phyloP scores from a whole-genome alignment of 2,329 filamentous ascomycete species.

The Xylaria sp. region DNA sequence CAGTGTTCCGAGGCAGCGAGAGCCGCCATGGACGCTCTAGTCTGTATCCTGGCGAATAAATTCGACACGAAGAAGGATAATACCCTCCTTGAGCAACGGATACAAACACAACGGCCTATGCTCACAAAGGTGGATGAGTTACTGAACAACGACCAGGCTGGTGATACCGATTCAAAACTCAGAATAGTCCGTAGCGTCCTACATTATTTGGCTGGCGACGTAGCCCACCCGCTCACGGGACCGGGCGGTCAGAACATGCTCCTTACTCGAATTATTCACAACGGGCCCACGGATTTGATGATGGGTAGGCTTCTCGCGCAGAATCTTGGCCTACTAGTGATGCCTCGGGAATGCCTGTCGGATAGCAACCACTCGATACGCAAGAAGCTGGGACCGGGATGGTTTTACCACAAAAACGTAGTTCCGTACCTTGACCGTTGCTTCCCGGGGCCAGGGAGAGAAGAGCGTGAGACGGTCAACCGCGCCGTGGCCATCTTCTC shows the following conservation, averaged over 20 bases:
- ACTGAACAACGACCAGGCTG: slow-evolving; percentile 3
- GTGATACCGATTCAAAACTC: slow-evolving; percentile 25
- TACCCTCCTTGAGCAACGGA: slow-evolving; percentile 16
- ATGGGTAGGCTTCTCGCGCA: slow-evolving; percentile 45
- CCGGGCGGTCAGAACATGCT: slow-evolving; percentile 38
- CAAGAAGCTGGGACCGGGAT: slow-evolving; percentile 45
- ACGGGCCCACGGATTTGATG: slow-evolving; percentile 32
- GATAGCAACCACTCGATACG: slow-evolving; percentile 44
- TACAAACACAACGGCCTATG: slow-evolving; percentile 38
- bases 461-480: slow-evolving; percentile 50
- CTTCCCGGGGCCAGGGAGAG: slow-evolving; percentile 48
- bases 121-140: slow-evolving; percentile 15
- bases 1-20: slow-evolving; percentile 41
- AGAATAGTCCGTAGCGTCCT: slow-evolving; percentile 47
- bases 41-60: slow-evolving; percentile 47
- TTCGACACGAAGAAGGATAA: slow-evolving; percentile 35
- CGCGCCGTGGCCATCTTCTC: slow-evolving; percentile 61
- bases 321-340: slow-evolving; percentile 45
- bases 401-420: slow-evolving; percentile 49
- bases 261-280: slow-evolving; percentile 39
- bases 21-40: slow-evolving; percentile 44
- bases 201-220: slow-evolving; percentile 48
- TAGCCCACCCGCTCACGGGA: slow-evolving; percentile 42
- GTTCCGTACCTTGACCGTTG: slow-evolving; percentile 54
- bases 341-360: slow-evolving; percentile 45